phyloP scores from a whole-genome alignment of 116 monocot species.

The Papilionanthe hybrid region DNA sequence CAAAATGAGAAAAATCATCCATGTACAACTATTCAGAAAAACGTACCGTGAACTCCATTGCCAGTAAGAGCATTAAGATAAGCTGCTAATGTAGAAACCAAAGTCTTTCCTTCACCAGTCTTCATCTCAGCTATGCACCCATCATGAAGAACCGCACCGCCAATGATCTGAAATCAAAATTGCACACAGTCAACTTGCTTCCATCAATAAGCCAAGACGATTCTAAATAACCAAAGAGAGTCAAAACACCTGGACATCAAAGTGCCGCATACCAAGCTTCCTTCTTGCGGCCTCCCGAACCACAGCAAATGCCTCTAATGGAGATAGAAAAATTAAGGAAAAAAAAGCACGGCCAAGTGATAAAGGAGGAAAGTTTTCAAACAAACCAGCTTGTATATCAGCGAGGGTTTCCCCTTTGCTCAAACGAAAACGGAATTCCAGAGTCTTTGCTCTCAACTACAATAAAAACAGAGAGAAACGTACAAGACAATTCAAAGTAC shows the following conservation, averaged over 20 bases:
- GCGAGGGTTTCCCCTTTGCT: constrained; percentile 74
- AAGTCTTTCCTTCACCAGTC: constrained; percentile 98
- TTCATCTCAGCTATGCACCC: constrained; percentile 99
- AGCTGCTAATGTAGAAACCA: constrained; percentile 93
- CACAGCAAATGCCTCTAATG: constrained; percentile 92
- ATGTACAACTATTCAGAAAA: background rate
- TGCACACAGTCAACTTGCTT: background rate
- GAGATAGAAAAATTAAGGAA: background rate
- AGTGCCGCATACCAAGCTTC: constrained; percentile 94
- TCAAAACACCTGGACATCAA: constrained; percentile 87
- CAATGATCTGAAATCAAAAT: constrained; percentile 66
- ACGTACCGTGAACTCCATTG: constrained; percentile 89
- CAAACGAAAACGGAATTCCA: constrained; percentile 67
- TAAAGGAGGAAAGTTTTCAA: background rate
- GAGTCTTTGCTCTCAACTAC: constrained; percentile 69
- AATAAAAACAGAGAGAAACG: background rate
- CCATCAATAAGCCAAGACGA: background rate
- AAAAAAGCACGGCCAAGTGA: background rate
- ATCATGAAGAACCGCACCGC: constrained; percentile 97
- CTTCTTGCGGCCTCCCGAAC: constrained; percentile 94
- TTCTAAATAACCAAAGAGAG: background rate
- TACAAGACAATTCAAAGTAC: background rate
- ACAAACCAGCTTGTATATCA: constrained; percentile 85
- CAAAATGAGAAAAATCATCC: constrained; percentile 4
- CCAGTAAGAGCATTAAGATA: constrained; percentile 97